A percentile compares a stretch with the other conserved stretches of the same genome.
Evolutionary conservation across 2,329 filamentous ascomycete species (phyloP).

Genomic region (Colletotrichum echinochloae): DNA sequence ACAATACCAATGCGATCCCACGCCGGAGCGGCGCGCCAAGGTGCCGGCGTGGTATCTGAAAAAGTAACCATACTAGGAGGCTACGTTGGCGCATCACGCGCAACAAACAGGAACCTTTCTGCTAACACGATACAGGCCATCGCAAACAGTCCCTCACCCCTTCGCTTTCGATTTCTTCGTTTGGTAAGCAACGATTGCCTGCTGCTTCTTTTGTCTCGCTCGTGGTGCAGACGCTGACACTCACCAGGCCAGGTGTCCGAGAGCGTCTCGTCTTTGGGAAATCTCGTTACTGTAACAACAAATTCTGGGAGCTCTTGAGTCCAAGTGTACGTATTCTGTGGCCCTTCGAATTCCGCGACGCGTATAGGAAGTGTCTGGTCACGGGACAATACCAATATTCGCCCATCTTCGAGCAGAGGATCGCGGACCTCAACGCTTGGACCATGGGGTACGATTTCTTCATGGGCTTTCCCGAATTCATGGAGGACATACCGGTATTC

Average conservation of each 20-base stretch:
- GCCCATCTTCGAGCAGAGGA: constrained; percentile 44
- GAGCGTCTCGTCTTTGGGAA: constrained; percentile 48
- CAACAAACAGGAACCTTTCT: neutral
- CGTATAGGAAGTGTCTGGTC: constrained; percentile 44
- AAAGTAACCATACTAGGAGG: constrained; percentile 42
- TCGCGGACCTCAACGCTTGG: constrained; percentile 47
- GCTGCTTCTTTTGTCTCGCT: neutral
- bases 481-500: constrained; percentile 47
- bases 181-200: constrained; percentile 42
- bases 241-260: constrained; percentile 45
- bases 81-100: neutral
- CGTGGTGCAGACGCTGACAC: neutral
- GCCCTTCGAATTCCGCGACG: constrained; percentile 45
- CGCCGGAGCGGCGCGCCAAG: constrained; percentile 36
- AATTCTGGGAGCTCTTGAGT: constrained; percentile 46
- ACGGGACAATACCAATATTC: constrained; percentile 46
- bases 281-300: constrained; percentile 48
- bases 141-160: constrained; percentile 46
- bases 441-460: constrained; percentile 48
- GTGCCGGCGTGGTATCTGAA: constrained; percentile 46
- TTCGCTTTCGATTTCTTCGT: constrained; percentile 50
- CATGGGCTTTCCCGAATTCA: constrained; percentile 45
- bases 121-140: constrained; percentile 43
- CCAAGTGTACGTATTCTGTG: constrained; percentile 44
- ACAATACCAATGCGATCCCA: constrained; percentile 46